Base-by-base conservation (phyloP, 257 asterid genomes). In the Solanum pimpinellifolium region DNA sequence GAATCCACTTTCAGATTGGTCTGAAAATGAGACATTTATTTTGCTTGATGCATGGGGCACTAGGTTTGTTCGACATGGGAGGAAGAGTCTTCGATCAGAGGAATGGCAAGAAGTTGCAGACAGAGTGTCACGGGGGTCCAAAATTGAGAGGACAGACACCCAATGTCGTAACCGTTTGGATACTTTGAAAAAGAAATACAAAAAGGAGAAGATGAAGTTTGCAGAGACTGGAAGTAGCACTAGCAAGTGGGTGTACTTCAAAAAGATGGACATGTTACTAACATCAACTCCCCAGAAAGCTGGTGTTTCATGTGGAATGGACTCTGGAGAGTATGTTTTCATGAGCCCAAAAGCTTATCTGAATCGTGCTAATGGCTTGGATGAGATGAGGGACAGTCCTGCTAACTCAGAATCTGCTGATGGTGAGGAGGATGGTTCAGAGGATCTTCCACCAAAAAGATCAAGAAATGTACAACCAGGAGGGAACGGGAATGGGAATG, bases 31-130 rank as follows among this genome's bases (percentile, higher is more conserved):
- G 90, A 94, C 98, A 4, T 90, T 94, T 52, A 82, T 92, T 87
- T 85, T 97, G 42, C 95, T 97, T 0, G 95, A 92, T 39, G 94
- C 98, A 10, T 97, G 99, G 99, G 99, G 99, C 1, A 95, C 93
- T 29, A 88, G 98, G 62, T 95, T 93, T 90, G 93, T 97, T 88
- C 92, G 92, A 77, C 98, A 93, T 72, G 99, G 98, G 87, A 91
- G 98, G 88, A 97, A 97, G 88, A 95, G 98, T 85, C 99, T 97
- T 62, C 94, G 98, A 31, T 94, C 95, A 0, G 99, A 95, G 85
- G 98, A 97, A 88, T 97, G 99, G 99, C 98, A 94, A 89, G 99
- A 94, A 89, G 99, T 97, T 33, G 95, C 99, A 0, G 97, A 93
- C 46, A 94, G 90, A 89, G 99, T 97, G 13, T 93, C 95, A 1